Conservation (phyloP, 2,329 filamentous ascomycete genomes). For the Plectosphaerella cucumerina region DNA sequence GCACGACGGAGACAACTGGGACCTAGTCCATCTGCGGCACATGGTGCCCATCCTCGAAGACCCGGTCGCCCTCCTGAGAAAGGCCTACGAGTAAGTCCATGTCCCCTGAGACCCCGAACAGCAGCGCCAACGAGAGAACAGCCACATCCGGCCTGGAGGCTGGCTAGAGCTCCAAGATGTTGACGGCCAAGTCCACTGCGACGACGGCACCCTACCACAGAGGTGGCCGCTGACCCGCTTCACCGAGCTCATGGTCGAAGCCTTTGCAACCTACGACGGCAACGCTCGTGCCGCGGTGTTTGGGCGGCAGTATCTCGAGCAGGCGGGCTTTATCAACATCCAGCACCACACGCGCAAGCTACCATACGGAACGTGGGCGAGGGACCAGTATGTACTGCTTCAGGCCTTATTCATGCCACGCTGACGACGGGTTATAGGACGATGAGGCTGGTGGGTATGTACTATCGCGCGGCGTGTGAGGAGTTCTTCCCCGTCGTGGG, state of each 20-base stretch:
- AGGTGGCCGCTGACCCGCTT: constrained; percentile 28
- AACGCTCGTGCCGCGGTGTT: constrained; percentile 32
- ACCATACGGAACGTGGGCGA: constrained; percentile 44
- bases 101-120: neutral
- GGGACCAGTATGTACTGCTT: constrained; percentile 23
- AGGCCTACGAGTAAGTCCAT: constrained; percentile 21
- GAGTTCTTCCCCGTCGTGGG: constrained; percentile 36
- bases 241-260: constrained; percentile 28
- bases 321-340: constrained; percentile 37
- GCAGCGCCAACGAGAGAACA: constrained; percentile 3
- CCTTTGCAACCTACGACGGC: constrained; percentile 30
- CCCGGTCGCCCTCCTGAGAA: constrained; percentile 21
- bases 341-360: constrained; percentile 34
- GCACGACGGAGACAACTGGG: constrained; percentile 17
- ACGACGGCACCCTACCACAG: constrained; percentile 27
- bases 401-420: too few species aligned
- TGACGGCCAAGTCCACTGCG: constrained; percentile 32
- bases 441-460: constrained; percentile 34
- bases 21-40: constrained; percentile 28
- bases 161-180: constrained; percentile 44
- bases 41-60: constrained; percentile 35
- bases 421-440: constrained; percentile 17
- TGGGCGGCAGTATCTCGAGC: constrained; percentile 28
- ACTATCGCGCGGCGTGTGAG: constrained; percentile 34
- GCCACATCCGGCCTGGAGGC: constrained; percentile 36